Evolutionary conservation across 148 eudicot genomes (phyloP), one percentile per base, ranked within the genome.

Genomic region (Nepenthes mirabilis): DNA sequence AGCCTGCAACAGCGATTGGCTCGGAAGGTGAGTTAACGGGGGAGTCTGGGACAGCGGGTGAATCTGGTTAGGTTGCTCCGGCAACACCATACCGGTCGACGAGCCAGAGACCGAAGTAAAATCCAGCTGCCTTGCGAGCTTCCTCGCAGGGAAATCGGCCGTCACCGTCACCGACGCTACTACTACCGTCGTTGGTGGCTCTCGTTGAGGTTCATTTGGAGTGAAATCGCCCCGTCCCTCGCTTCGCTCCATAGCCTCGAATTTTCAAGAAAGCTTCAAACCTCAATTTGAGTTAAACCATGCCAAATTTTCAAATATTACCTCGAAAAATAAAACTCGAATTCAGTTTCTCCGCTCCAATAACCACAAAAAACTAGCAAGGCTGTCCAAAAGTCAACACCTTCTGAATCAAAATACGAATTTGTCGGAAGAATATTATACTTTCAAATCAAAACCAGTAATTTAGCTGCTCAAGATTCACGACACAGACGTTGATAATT

Each of bases 111-210:
- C 14, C 32, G 69, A 78, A 47, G 71, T 80, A 56, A 86, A 87
- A 72, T 87, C 90, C 36, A 83, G 85, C 78, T 87, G 95, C 68
- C 95, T 70, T 6, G 82, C 86, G 35, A 79, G 83, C 77, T 76
- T 82, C 80, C 77, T 83, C 52, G 75, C 81, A 57, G 86, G 84
- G 5, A 70, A 58, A 66, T 79, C 83, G 64, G 61, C 55, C 55
- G 65, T 45, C 59, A 60, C 9, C 47, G 74, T 48, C 58, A 55
- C 68, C 47, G 71, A 52, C 14, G 56, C 47, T 36, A 49, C 11
- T 56, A 60, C 65, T 12, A 40, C 5, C 36, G 56, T 11, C 14
- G 55, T 12, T 23, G 63, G 43, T n/a, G 59, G 13, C 53, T 13
- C 40, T 48, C 65, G 57, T 48, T 70, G 76, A 35, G 58, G 62